Percentiles rank a stretch among this genome's conserved stretches.
Conservation (phyloP, 1,284 basidiomycete genomes). For the Boletus semigastroideus region DNA sequence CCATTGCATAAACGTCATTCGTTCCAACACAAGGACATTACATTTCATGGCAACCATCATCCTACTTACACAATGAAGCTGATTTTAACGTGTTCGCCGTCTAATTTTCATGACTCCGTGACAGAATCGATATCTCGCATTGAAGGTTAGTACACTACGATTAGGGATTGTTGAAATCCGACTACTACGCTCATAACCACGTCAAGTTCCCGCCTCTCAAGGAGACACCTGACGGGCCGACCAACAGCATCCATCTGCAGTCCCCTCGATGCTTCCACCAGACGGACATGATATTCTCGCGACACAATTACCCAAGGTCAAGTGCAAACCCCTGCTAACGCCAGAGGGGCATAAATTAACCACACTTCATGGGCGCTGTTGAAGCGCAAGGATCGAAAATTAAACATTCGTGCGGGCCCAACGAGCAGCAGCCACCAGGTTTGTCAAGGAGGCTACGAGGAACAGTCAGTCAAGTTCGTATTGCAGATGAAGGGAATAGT, state of each 20-base stretch:
- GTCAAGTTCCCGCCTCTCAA: slow-evolving; percentile 40
- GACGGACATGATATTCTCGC: slow-evolving; percentile 33
- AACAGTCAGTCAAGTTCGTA: slow-evolving; percentile 9
- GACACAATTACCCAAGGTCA: slow-evolving; percentile 51
- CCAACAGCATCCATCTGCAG: slow-evolving; percentile 19
- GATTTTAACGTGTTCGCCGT: neutral
- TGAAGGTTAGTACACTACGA: slow-evolving; percentile 30
- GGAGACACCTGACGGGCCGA: slow-evolving; percentile 41
- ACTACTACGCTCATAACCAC: slow-evolving; percentile 41
- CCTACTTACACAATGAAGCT: neutral
- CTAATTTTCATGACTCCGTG: too few species aligned
- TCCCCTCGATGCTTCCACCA: slow-evolving; percentile 21
- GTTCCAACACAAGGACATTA: neutral
- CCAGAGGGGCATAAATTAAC: slow-evolving; percentile 42
- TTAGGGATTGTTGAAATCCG: slow-evolving; percentile 66
- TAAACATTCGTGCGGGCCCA: slow-evolving; percentile 85
- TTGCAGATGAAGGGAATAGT: slow-evolving; percentile 2
- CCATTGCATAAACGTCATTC: slow-evolving; percentile 2
- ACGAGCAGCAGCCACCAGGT: slow-evolving; percentile 88
- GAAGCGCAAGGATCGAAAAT: slow-evolving; percentile 70
- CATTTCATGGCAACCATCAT: neutral
- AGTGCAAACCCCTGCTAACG: slow-evolving; percentile 18
- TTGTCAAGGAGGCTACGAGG: slow-evolving; percentile 65
- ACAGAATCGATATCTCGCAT: slow-evolving; percentile 1
- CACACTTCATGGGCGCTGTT: slow-evolving; percentile 72